phyloP scores from a whole-genome alignment of 768 basidiomycete genomes.

The Tulasnella sp. region DNA sequence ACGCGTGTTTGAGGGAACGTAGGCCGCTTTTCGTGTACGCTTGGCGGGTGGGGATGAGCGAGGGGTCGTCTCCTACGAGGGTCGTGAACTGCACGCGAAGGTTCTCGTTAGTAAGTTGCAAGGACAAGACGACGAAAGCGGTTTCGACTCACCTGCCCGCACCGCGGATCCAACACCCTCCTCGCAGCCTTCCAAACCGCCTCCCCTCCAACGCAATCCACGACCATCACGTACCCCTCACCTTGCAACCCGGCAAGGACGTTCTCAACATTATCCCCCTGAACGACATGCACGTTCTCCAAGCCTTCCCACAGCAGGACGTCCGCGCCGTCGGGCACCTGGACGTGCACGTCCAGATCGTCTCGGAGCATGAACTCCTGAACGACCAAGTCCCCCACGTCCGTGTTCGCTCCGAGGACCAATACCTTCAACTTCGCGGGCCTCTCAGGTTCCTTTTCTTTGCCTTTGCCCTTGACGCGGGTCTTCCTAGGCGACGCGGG shows the following conservation, averaged over 20 bases:
- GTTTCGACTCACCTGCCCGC: conserved; percentile 22
- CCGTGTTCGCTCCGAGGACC: conserved; percentile 63
- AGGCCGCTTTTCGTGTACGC: conserved; percentile 67
- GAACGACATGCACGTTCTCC: conserved; percentile 9
- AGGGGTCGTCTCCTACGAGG: conserved; percentile 54
- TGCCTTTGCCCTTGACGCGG: not conserved
- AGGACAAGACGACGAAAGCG: not conserved
- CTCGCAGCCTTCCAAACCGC: conserved; percentile 68
- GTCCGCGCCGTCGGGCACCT: conserved; percentile 46
- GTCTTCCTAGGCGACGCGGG: conserved; percentile 11
- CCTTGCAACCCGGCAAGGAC: not conserved
- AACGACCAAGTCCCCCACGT: conserved; percentile 60
- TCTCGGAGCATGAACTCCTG: conserved; percentile 64
- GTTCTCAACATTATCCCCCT: conserved; percentile 8
- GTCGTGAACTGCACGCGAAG: conserved; percentile 51
- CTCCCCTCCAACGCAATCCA: conserved; percentile 75
- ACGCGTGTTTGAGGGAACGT: conserved; percentile 37
- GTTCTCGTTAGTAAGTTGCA: conserved; percentile 4
- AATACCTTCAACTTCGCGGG: conserved; percentile 29
- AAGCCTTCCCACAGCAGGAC: conserved; percentile 38
- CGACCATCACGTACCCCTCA: conserved; percentile 57
- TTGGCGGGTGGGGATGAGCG: conserved; percentile 53
- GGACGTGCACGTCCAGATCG: conserved; percentile 58
- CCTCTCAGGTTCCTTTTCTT: not conserved
- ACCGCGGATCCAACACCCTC: conserved; percentile 38